Evolutionary conservation across 352 stramenopile species (phyloP).

Genomic region (Phytopythium helicoides): DNA sequence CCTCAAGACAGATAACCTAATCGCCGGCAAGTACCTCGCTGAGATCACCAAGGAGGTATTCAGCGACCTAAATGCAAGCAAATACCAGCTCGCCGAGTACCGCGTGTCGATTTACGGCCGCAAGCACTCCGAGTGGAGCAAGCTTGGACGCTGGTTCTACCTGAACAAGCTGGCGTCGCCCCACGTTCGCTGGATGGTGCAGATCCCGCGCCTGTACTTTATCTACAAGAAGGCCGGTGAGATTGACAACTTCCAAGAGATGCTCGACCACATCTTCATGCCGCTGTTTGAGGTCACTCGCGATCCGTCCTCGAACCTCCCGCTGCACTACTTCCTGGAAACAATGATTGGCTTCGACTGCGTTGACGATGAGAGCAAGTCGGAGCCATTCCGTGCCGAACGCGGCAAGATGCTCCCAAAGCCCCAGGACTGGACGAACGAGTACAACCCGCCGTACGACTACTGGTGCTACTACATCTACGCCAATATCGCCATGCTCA

Average conservation of each 20-base stretch:
- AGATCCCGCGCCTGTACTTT: slow-evolving; percentile 97
- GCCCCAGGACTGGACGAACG: slow-evolving; percentile 86
- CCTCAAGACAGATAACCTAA: slow-evolving; percentile 98
- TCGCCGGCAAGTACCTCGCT: slow-evolving; percentile 94
- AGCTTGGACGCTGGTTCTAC: slow-evolving; percentile 97
- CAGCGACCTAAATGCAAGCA: slow-evolving; percentile 83
- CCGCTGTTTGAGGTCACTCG: slow-evolving; percentile 98
- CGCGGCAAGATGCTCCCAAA: slow-evolving; percentile 71
- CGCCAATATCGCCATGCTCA: slow-evolving; percentile 96
- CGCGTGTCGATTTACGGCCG: slow-evolving; percentile 94
- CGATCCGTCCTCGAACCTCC: slow-evolving; percentile 90
- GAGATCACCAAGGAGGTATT: slow-evolving; percentile 96
- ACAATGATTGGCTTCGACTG: slow-evolving; percentile 98
- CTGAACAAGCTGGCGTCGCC: slow-evolving; percentile 88
- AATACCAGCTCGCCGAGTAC: slow-evolving; percentile 95
- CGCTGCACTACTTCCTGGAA: slow-evolving; percentile 92
- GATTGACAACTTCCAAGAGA: slow-evolving; percentile 95
- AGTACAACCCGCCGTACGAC: slow-evolving; percentile 91
- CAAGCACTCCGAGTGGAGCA: slow-evolving; percentile 95
- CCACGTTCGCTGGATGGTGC: slow-evolving; percentile 98
- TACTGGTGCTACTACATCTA: slow-evolving; percentile 98
- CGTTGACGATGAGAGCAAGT: slow-evolving; percentile 98
- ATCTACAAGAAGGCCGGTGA: slow-evolving; percentile 94
- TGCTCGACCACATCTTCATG: slow-evolving; percentile 98
- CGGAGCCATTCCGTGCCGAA: slow-evolving; percentile 82